A percentile compares a stretch with the other conserved stretches of the same genome.
Conservation (phyloP, 345 rosid species). For the Cardiospermum halicacabum region DNA sequence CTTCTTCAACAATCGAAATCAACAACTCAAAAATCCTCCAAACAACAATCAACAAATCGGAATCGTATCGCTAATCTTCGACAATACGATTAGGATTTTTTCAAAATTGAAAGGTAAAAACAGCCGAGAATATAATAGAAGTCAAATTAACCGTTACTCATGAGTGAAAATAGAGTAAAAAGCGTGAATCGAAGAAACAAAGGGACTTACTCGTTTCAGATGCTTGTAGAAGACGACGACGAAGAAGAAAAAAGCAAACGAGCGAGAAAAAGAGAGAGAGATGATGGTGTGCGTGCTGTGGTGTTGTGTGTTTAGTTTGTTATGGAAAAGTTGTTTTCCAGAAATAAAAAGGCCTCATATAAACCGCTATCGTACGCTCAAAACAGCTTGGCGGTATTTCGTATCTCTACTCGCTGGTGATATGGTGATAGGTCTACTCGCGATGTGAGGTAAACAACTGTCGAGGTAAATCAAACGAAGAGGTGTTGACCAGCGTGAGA, state of each 20-base stretch:
- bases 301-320: neutral
- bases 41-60: neutral
- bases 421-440: neutral
- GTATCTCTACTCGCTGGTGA: neutral
- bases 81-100: no score
- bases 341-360: neutral
- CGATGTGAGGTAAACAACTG: neutral
- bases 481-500: neutral
- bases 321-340: slow-evolving; percentile 12
- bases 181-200: neutral
- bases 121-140: no score
- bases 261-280: slow-evolving; percentile 8
- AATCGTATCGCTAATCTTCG: no score
- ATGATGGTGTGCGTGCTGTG: no score
- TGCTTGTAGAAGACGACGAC: neutral
- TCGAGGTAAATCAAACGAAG: neutral
- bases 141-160: neutral
- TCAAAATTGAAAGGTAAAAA: no score
- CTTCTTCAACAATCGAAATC: slow-evolving; percentile 1
- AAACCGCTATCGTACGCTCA: neutral
- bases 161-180: neutral
- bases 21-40: neutral
- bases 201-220: slow-evolving; percentile 5
- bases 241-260: neutral
- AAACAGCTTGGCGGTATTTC: slow-evolving; percentile 1